Percentiles rank a stretch among this genome's conserved stretches.
Evolutionary conservation across 495 filamentous ascomycete species (phyloP).

Genomic region (Niebla homalea): DNA sequence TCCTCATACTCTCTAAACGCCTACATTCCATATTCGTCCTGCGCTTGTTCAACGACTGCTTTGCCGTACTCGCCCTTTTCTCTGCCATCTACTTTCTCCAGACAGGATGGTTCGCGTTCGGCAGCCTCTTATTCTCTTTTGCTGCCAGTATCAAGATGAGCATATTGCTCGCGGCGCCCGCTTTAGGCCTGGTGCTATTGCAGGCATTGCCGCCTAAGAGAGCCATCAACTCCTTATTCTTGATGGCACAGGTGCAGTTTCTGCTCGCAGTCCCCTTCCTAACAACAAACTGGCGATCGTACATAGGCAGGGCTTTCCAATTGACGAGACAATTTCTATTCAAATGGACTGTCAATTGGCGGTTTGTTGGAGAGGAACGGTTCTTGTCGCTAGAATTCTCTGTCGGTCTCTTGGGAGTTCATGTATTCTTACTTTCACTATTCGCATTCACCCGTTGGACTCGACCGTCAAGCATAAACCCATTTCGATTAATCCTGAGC

Average conservation of each 20-base stretch:
- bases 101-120: constrained; percentile 54
- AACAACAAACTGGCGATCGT: constrained; percentile 49
- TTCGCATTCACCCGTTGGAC: constrained; percentile 50
- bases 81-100: constrained; percentile 66
- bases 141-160: constrained; percentile 93
- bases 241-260: constrained; percentile 66
- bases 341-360: constrained; percentile 99
- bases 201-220: constrained; percentile 50
- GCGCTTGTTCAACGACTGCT: constrained; percentile 89
- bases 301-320: constrained; percentile 74
- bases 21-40: constrained; percentile 88
- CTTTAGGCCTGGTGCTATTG: constrained; percentile 57
- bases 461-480: constrained; percentile 29
- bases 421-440: constrained; percentile 48
- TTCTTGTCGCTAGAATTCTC: constrained; percentile 73
- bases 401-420: constrained; percentile 48
- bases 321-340: constrained; percentile 79
- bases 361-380: constrained; percentile 68
- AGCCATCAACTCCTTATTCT: constrained; percentile 49
- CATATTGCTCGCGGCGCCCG: constrained; percentile 66
- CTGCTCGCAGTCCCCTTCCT: constrained; percentile 65
- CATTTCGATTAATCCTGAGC: constrained; percentile 26
- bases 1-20: constrained; percentile 80
- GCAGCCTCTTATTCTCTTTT: constrained; percentile 56
- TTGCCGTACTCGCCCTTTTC: constrained; percentile 72